These are phyloP conservation scores for Suhomyces anneliseae DNA, from an alignment of 1,139 yeast species.

Conservation along the genomic window DNA sequence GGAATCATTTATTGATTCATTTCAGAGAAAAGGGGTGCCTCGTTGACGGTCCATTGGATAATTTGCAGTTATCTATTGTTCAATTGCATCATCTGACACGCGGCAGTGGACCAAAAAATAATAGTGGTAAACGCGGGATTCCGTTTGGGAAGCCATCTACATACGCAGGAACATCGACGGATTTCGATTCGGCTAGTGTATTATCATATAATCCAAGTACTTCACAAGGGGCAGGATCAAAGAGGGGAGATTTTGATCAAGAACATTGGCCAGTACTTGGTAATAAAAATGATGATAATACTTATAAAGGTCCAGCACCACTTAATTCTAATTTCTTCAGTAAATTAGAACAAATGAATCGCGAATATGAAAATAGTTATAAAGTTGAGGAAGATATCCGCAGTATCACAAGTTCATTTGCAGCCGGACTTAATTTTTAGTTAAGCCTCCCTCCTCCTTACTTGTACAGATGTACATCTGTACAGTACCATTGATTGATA, in stretches of 20 bases:
- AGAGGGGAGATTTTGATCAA: constrained; percentile 2
- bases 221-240: background rate
- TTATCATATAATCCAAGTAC: constrained; percentile 36
- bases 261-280: constrained; percentile 41
- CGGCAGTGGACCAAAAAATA: background rate
- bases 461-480: too few relatives aligned
- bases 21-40: constrained; percentile 83
- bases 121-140: constrained; percentile 1
- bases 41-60: constrained; percentile 90
- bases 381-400: constrained; percentile 49
- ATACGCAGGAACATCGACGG: constrained; percentile 14
- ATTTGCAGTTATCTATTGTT: constrained; percentile 70
- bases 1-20: constrained; percentile 79
- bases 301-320: constrained; percentile 18
- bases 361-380: constrained; percentile 25
- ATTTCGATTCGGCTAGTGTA: constrained; percentile 51
- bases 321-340: constrained; percentile 47
- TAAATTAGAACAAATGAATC: constrained; percentile 34
- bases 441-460: background rate
- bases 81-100: constrained; percentile 38
- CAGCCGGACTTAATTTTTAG: constrained; percentile 33
- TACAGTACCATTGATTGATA: too few relatives aligned
- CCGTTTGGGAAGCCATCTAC: constrained; percentile 3
- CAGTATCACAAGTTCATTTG: constrained; percentile 48
- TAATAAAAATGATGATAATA: constrained; percentile 13